phyloP scores from a whole-genome alignment of 2,329 filamentous ascomycete species.

The Penicillium sp. region DNA sequence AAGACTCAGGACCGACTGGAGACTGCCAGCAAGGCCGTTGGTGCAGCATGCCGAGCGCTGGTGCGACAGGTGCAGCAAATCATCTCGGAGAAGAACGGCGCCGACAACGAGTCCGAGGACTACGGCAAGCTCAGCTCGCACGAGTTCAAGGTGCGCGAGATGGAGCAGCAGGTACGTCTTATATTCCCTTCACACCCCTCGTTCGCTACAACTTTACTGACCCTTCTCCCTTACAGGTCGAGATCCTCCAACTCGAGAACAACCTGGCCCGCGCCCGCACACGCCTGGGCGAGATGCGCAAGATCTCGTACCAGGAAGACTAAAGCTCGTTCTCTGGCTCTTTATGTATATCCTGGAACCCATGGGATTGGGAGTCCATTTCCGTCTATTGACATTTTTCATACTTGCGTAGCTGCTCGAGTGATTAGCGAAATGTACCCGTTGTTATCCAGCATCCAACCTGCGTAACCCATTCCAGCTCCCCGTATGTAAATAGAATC shows the following conservation, averaged over 20 bases:
- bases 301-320: constrained; percentile 89
- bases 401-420: not conserved
- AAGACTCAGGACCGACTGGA: constrained; percentile 93
- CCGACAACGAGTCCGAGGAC: constrained; percentile 76
- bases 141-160: constrained; percentile 97
- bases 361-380: not conserved
- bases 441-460: not conserved
- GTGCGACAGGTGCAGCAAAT: constrained; percentile 93
- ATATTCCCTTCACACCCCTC: constrained; percentile 3
- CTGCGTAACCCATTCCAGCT: too few species aligned
- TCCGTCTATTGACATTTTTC: not conserved
- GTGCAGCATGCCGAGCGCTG: constrained; percentile 77
- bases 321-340: constrained; percentile 23
- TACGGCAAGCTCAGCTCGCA: constrained; percentile 85
- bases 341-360: constrained; percentile 12
- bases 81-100: constrained; percentile 80
- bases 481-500: not conserved
- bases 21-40: constrained; percentile 87
- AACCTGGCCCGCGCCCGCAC: constrained; percentile 73
- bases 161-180: constrained; percentile 91
- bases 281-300: constrained; percentile 93
- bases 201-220: constrained; percentile 12
- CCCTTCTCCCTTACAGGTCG: constrained; percentile 61
- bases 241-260: constrained; percentile 95
- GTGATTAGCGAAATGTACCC: constrained; percentile 10